Evolutionary conservation across 2,329 filamentous ascomycete species (phyloP).

Genomic region (Colletotrichum sp.): DNA sequence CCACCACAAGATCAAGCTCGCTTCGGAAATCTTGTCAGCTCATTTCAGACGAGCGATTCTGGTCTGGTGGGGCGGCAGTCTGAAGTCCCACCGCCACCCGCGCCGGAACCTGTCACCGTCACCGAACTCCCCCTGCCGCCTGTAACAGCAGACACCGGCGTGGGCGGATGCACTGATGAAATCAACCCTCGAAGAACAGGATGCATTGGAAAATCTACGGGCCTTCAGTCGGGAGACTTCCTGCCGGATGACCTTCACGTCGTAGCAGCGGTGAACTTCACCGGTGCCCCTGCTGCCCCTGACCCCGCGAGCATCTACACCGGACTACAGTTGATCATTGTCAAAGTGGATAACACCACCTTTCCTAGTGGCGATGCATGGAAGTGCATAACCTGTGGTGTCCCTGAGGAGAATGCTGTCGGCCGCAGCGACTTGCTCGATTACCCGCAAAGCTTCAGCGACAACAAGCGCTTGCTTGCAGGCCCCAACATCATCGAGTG

Average conservation of each 20-base stretch:
- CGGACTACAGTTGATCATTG: conserved; percentile 45
- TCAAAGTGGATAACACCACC: conserved; percentile 43
- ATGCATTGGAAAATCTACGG: conserved; percentile 32
- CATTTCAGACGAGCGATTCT: accelerated
- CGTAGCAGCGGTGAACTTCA: conserved; percentile 41
- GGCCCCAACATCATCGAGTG: conserved; percentile 43
- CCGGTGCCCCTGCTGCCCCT: conserved; percentile 43
- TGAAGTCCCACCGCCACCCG: conserved; percentile 26
- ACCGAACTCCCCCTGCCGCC: conserved; percentile 41
- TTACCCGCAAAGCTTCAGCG: conserved; percentile 48
- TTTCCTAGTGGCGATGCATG: conserved; percentile 50
- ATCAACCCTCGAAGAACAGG: conserved; percentile 41
- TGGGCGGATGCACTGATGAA: conserved; percentile 34
- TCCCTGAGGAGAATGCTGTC: conserved; percentile 34
- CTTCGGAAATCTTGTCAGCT: background rate
- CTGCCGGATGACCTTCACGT: conserved; percentile 48
- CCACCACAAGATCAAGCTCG: background rate
- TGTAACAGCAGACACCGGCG: conserved; percentile 25
- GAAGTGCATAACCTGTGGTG: conserved; percentile 52
- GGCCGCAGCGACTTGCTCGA: conserved; percentile 27
- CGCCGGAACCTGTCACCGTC: conserved; percentile 38
- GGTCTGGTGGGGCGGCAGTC: background rate
- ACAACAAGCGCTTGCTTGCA: conserved; percentile 39
- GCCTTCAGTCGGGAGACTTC: conserved; percentile 32
- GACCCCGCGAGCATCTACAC: conserved; percentile 44